A percentile compares a stretch with the other conserved stretches of the same genome.
These are phyloP conservation scores for Isabelozyma pseudorhagii DNA, from an alignment of 805 yeast genomes.

Conservation along the genomic window DNA sequence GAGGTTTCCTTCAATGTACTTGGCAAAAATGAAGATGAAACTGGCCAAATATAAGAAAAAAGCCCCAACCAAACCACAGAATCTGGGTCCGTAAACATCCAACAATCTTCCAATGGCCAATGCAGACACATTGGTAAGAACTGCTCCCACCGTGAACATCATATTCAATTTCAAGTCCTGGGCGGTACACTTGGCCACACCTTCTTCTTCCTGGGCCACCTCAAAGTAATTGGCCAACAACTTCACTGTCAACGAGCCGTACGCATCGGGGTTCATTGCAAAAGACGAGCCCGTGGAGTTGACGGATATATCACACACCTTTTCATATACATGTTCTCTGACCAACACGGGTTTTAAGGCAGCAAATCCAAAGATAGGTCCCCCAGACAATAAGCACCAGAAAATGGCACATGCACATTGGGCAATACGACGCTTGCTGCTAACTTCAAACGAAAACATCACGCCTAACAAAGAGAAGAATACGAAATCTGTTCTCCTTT, in stretches of 20 bases:
- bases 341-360: conserved; percentile 85
- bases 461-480: background rate
- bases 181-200: conserved; percentile 42
- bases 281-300: background rate
- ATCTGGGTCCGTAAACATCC: conserved; percentile 50
- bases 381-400: conserved; percentile 92
- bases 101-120: conserved; percentile 47
- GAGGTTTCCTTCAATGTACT: conserved; percentile 11
- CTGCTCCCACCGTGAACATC: conserved; percentile 60
- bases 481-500: background rate
- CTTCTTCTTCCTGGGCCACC: conserved; percentile 12
- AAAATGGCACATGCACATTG: conserved; percentile 55
- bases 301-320: conserved; percentile 44
- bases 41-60: conserved; percentile 44
- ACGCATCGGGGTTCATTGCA: conserved; percentile 5
- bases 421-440: background rate
- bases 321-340: conserved; percentile 70
- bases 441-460: background rate
- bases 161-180: conserved; percentile 55
- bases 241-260: conserved; percentile 8
- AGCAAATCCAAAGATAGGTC: conserved; percentile 93
- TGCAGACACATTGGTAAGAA: conserved; percentile 53
- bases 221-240: conserved; percentile 4
- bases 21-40: conserved; percentile 42
- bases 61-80: conserved; percentile 54